Conservation (phyloP, 495 filamentous ascomycete genomes). For the Wilcoxina mikolae region DNA sequence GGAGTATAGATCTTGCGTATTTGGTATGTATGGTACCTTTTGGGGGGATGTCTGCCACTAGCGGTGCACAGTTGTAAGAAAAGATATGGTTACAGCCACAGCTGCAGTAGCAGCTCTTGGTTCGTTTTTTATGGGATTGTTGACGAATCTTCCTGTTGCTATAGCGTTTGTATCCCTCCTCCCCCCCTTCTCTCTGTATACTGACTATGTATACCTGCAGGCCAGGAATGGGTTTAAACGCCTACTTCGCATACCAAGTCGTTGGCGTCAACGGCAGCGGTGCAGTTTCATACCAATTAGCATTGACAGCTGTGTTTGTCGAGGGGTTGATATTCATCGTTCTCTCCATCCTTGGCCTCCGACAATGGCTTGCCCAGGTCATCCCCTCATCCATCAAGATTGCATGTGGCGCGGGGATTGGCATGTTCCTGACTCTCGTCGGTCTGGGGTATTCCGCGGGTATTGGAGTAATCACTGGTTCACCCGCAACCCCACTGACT, state of each 20-base stretch:
- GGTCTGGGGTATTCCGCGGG: constrained; percentile 64
- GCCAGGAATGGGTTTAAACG: constrained; percentile 72
- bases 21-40: constrained; percentile 52
- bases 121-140: constrained; percentile 60
- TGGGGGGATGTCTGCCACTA: neutral
- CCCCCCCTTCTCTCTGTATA: neutral
- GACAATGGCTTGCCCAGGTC: constrained; percentile 66
- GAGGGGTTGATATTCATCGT: constrained; percentile 43
- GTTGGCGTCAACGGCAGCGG: constrained; percentile 57
- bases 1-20: constrained; percentile 46
- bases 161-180: constrained; percentile 34
- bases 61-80: neutral
- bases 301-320: constrained; percentile 66
- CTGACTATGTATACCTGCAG: constrained; percentile 39
- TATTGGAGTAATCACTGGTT: constrained; percentile 57
- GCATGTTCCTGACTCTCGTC: constrained; percentile 64
- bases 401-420: constrained; percentile 68
- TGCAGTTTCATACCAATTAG: constrained; percentile 49
- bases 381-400: constrained; percentile 69
- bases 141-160: constrained; percentile 53
- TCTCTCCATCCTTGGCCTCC: constrained; percentile 56
- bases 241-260: constrained; percentile 70
- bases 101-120: constrained; percentile 51
- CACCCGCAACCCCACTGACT: constrained; percentile 42
- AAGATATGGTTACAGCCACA: constrained; percentile 61